Percentiles rank a stretch among this genome's conserved stretches.
Conservation (phyloP, 352 stramenopile genomes). For the Phytophthora citrophthora region DNA sequence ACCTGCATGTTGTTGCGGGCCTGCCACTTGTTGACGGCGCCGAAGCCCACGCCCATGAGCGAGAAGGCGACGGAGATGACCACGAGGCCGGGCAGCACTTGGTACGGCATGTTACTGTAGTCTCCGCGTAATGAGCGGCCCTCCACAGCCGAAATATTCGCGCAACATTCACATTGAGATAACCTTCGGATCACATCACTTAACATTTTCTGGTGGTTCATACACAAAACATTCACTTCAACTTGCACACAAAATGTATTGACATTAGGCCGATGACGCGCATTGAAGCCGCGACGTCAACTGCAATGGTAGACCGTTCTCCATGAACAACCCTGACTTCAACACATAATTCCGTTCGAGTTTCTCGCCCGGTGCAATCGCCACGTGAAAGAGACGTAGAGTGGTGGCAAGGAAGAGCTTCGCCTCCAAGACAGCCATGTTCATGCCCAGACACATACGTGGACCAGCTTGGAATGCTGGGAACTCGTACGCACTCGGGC, state of each 20-base stretch:
- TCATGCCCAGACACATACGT: conserved; percentile 74
- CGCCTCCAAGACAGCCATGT: conserved; percentile 71
- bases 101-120: conserved; percentile 75
- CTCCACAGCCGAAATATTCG: neutral
- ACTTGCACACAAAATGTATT: neutral
- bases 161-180: no score
- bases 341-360: conserved; percentile 58
- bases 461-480: conserved; percentile 75
- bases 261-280: conserved; percentile 9
- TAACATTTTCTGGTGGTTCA: neutral
- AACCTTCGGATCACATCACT: neutral
- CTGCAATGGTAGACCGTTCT: conserved; percentile 51
- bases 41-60: conserved; percentile 76
- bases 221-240: neutral
- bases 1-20: conserved; percentile 77
- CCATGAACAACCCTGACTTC: conserved; percentile 66
- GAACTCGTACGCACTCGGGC: conserved; percentile 71
- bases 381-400: conserved; percentile 49
- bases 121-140: conserved; percentile 20
- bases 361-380: conserved; percentile 45
- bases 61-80: conserved; percentile 82
- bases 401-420: conserved; percentile 68
- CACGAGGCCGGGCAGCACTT: conserved; percentile 81
- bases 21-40: conserved; percentile 79
- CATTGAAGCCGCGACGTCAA: conserved; percentile 33